phyloP scores from a whole-genome alignment of 1,139 yeast genomes.

The Yamadazyma sp. region DNA sequence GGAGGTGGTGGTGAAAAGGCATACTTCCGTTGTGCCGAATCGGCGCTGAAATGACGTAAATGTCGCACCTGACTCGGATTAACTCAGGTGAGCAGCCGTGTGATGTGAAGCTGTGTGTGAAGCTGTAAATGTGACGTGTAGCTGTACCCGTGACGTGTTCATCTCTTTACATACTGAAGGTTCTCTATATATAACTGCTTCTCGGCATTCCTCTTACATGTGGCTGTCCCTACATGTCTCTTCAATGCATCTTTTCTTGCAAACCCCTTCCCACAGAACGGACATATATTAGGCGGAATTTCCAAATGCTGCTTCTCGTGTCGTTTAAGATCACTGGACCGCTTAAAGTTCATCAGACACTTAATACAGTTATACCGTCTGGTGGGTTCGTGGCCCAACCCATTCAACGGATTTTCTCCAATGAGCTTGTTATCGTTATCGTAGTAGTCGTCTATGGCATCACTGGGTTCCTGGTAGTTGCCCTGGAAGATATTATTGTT shows the following conservation, averaged over 20 bases:
- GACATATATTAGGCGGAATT: slow-evolving; percentile 68
- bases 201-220: slow-evolving; percentile 68
- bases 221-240: slow-evolving; percentile 68
- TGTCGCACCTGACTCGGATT: slow-evolving; percentile 3
- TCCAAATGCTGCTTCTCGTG: slow-evolving; percentile 61
- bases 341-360: slow-evolving; percentile 57
- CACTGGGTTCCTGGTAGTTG: slow-evolving; percentile 4
- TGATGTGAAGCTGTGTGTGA: neutral
- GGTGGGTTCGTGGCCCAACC: slow-evolving; percentile 6
- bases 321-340: slow-evolving; percentile 64
- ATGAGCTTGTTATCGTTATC: slow-evolving; percentile 4
- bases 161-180: slow-evolving; percentile 19
- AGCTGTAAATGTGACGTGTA: no score
- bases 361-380: slow-evolving; percentile 45
- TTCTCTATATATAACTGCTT: slow-evolving; percentile 42
- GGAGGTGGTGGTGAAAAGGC: neutral
- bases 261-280: slow-evolving; percentile 75
- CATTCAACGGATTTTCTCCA: slow-evolving; percentile 8
- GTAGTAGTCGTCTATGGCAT: neutral
- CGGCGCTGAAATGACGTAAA: neutral
- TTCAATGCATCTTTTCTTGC: slow-evolving; percentile 80
- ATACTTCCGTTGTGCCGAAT: slow-evolving; percentile 1
- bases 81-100: neutral
- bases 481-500: slow-evolving; percentile 40
- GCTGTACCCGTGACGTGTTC: no score